Base-by-base conservation (phyloP, 495 filamentous ascomycete genomes). In the Neurospora sp. region DNA sequence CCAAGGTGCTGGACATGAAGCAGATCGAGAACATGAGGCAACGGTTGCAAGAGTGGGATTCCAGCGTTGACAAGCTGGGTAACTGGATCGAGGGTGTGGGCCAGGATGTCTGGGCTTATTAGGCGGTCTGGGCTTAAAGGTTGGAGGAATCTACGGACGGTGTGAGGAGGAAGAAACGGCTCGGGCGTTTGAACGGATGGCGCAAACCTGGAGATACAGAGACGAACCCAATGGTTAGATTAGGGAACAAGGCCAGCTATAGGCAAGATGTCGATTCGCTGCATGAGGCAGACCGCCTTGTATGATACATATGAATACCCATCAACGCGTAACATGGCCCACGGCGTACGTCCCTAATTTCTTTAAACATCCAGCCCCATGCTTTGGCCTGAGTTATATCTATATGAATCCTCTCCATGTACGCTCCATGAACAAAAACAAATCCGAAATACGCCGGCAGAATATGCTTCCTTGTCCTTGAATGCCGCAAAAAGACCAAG, bases 21-120 rank as follows among this genome's bases (percentile, higher is more conserved):
- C 96, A 98, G 87, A 96, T 99, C 76, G 94, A 94, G 79, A 93
- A 90, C 75, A 98, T 99, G 96, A 90, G 92, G 77, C 86, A 87
- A 78, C 84, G 94, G 71, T 83, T 99, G 79, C 89, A 91, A 82
- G 94, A 98, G 74, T 99, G 96, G 96, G 94, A 97, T 84, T 89
- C 89, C 27, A 97, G 93, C 79, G 96, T 99, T 71, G 96, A 98
- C 79, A 90, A 93, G 82, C 85, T 98, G 71, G 94, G 94, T 46
- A 94, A 94, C 82, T 98, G 94, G 93, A 96, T 98, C 76, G 94
- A 98, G 84, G 86, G 85, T 4, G 92, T 91, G 41, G 93, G 93
- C 11, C 92, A 93, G 84, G 93, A 96, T 83, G 92, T 96, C 66
- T 96, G 94, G 93, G 93, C 93, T 77, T 91, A 92, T 76, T 95